These are phyloP conservation scores for Erodium trifolium DNA, from an alignment of 441 rosid species.

Conservation along the genomic window DNA sequence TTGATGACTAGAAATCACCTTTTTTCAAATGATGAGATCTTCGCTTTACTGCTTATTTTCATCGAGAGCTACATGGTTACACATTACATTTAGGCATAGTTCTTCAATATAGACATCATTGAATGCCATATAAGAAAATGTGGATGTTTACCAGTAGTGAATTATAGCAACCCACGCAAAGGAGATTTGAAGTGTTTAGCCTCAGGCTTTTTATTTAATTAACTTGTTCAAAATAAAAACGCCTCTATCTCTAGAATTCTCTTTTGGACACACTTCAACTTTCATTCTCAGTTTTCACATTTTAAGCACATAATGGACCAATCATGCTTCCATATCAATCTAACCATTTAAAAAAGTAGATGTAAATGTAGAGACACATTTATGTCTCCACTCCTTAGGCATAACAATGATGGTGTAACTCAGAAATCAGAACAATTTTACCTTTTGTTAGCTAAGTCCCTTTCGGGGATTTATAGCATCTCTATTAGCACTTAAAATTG, in stretches of 20 bases:
- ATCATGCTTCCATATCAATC: neutral
- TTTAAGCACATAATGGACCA: neutral
- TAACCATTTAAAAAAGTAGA: neutral
- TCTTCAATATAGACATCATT: neutral
- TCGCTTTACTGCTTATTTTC: neutral
- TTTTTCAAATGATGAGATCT: neutral
- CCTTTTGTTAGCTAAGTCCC: neutral
- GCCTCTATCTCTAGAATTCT: neutral
- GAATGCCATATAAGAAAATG: neutral
- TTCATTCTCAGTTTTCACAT: neutral
- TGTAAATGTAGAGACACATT: neutral
- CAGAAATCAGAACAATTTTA: neutral
- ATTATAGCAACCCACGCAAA: neutral
- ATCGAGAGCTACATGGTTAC: neutral
- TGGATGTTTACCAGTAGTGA: neutral
- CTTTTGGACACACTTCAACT: conserved; percentile 3
- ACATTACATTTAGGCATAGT: neutral
- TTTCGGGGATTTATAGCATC: neutral
- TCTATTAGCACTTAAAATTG: neutral
- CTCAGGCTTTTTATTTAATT: neutral
- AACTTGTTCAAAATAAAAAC: neutral
- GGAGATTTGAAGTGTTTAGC: neutral
- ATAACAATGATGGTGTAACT: neutral
- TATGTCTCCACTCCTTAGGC: neutral
- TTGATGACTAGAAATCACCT: neutral